These are phyloP conservation scores for Podospora pseudoanserina DNA, from an alignment of 495 filamentous ascomycete species.

Conservation along the genomic window DNA sequence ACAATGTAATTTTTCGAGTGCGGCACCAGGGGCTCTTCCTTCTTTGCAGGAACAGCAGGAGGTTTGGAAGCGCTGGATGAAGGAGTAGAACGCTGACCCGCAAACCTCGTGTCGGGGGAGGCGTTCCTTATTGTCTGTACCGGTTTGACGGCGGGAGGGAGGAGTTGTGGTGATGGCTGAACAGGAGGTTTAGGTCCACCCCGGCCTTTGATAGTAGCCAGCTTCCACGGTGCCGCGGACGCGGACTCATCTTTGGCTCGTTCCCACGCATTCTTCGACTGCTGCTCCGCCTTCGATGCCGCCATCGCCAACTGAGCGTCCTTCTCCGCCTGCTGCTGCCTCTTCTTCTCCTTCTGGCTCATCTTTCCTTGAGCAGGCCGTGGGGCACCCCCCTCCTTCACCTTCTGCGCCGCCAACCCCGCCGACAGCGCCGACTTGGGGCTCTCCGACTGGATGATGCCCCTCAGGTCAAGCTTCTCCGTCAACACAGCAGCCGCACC, in stretches of 20 bases:
- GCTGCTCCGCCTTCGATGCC: constrained; percentile 12
- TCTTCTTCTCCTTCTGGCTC: constrained; percentile 88
- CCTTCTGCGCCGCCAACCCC: constrained; percentile 57
- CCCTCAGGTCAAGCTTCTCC: constrained; percentile 70
- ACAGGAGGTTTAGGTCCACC: constrained; percentile 21
- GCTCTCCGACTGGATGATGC: constrained; percentile 79
- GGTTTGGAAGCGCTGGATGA: constrained; percentile 16
- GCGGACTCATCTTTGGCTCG: constrained; percentile 18
- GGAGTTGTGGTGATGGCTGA: constrained; percentile 40
- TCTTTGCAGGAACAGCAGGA: constrained; percentile 11
- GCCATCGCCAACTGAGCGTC: constrained; percentile 34
- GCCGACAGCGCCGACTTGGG: constrained; percentile 68
- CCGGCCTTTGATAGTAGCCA: constrained; percentile 37
- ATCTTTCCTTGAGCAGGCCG: constrained; percentile 52
- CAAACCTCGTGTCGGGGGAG: constrained; percentile 54
- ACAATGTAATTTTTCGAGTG: constrained; percentile 51
- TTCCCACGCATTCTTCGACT: constrained; percentile 36
- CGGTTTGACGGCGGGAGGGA: constrained; percentile 29
- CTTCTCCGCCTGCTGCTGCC: constrained; percentile 58
- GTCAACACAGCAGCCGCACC: constrained; percentile 47
- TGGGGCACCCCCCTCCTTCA: constrained; percentile 37
- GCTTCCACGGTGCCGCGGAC: constrained; percentile 70
- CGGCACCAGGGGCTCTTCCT: constrained; percentile 35
- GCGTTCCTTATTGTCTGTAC: constrained; percentile 41
- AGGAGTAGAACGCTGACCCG: constrained; percentile 38